phyloP scores from a whole-genome alignment of 208 protist genomes.

The Leishmania gerbilli region DNA sequence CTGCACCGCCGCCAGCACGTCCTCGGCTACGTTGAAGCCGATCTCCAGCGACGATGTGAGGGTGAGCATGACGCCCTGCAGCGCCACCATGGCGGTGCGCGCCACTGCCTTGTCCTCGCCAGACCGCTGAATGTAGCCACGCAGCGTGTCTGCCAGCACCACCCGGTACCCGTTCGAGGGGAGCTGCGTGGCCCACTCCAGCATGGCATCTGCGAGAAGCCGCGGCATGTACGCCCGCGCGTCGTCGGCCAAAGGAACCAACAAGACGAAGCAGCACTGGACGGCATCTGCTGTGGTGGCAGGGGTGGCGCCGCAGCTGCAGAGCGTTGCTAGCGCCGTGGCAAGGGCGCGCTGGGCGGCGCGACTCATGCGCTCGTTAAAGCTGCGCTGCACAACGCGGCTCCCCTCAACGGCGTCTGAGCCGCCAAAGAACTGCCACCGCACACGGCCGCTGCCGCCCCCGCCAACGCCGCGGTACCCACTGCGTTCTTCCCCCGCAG shows the following conservation, averaged over 20 bases:
- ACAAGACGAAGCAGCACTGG: slow-evolving; percentile 60
- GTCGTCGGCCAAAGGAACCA: slow-evolving; percentile 48
- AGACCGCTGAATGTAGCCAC: slow-evolving; percentile 44
- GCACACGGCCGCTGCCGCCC: slow-evolving; percentile 9
- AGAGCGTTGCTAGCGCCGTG: slow-evolving; percentile 53
- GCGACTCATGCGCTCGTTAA: slow-evolving; percentile 51
- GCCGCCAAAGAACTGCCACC: slow-evolving; percentile 57
- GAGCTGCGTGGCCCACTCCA: slow-evolving; percentile 47
- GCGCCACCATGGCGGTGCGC: slow-evolving; percentile 58
- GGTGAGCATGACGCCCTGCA: slow-evolving; percentile 46
- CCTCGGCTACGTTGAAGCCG: slow-evolving; percentile 37
- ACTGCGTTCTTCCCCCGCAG: slow-evolving; percentile 14
- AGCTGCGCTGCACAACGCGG: slow-evolving; percentile 47
- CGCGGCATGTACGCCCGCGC: slow-evolving; percentile 56
- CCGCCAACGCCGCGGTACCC: slow-evolving; percentile 15
- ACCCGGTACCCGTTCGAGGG: slow-evolving; percentile 56
- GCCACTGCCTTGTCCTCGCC: slow-evolving; percentile 40
- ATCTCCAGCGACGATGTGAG: slow-evolving; percentile 54
- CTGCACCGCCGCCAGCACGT: slow-evolving; percentile 42
- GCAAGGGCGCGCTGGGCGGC: slow-evolving; percentile 40
- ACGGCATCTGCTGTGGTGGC: slow-evolving; percentile 47
- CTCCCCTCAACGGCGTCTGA: slow-evolving; percentile 38
- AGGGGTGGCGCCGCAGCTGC: slow-evolving; percentile 35
- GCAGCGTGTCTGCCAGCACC: slow-evolving; percentile 45
- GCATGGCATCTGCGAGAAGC: slow-evolving; percentile 55